These are phyloP conservation scores for Daldinia eschscholtzii DNA, from an alignment of 2,329 filamentous ascomycete species.

Conservation along the genomic window DNA sequence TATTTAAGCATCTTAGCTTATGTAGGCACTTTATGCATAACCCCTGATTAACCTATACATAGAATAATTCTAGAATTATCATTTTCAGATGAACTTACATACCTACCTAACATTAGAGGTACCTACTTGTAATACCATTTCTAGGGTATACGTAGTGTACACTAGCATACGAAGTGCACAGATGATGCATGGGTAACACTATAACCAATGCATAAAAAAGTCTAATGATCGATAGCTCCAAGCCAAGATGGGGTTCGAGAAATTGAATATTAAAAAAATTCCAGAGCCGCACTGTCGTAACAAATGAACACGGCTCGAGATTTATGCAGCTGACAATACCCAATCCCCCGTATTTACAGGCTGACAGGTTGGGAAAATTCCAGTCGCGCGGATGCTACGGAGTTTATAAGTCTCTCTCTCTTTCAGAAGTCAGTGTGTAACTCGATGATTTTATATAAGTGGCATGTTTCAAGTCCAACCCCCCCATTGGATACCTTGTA, in stretches of 20 bases:
- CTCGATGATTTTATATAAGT: slow-evolving; percentile 11
- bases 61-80: slow-evolving; percentile 13
- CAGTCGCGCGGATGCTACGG: slow-evolving; percentile 21
- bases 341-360: slow-evolving; percentile 17
- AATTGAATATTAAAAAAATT: slow-evolving; percentile 11
- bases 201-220: background rate
- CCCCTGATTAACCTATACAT: background rate
- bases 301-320: slow-evolving; percentile 17
- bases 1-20: background rate
- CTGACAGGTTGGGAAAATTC: background rate
- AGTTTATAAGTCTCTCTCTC: slow-evolving; percentile 6
- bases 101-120: no score
- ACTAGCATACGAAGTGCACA: background rate
- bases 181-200: background rate
- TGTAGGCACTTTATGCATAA: background rate
- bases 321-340: slow-evolving; percentile 21
- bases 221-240: slow-evolving; percentile 17
- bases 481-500: slow-evolving; percentile 17
- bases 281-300: slow-evolving; percentile 10
- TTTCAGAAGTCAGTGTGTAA: slow-evolving; percentile 21
- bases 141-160: background rate
- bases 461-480: slow-evolving; percentile 31
- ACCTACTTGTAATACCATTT: background rate
- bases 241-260: slow-evolving; percentile 12
- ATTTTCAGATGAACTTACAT: background rate